These are phyloP conservation scores for Blastobotrys capitulatus DNA, from an alignment of 1,139 yeast genomes.

Conservation along the genomic window DNA sequence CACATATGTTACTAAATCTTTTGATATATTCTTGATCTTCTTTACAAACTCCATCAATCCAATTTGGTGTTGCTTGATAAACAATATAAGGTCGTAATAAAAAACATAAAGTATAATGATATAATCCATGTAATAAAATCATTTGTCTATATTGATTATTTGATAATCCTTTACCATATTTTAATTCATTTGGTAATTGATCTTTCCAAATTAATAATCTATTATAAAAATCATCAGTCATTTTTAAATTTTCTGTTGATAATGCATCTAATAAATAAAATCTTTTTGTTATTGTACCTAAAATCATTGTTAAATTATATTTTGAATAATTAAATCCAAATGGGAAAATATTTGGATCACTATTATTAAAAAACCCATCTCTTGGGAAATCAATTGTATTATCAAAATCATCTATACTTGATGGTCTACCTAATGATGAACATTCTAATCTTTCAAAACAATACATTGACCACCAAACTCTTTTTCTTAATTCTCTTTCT, in stretches of 20 bases:
- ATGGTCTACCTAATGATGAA: conserved; percentile 51
- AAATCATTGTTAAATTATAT: conserved; percentile 8
- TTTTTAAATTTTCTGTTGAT: conserved; percentile 7
- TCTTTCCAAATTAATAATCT: conserved; percentile 12
- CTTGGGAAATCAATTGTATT: conserved; percentile 12
- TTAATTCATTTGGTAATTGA: conserved; percentile 8
- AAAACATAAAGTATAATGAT: conserved; percentile 12
- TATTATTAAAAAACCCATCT: conserved; percentile 6
- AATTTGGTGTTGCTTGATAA: conserved; percentile 4
- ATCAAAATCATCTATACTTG: conserved; percentile 39
- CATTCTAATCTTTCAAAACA: conserved; percentile 51
- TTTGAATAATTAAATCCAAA: conserved; percentile 6
- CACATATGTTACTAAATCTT: conserved; percentile 10
- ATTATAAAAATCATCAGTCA: conserved; percentile 8
- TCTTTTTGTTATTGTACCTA: conserved; percentile 11
- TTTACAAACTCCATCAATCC: not conserved
- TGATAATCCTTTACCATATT: conserved; percentile 1
- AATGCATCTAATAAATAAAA: conserved; percentile 11
- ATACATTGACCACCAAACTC: conserved; percentile 57
- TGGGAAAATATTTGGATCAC: not conserved
- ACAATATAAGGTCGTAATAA: conserved; percentile 12
- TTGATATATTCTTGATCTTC: conserved; percentile 6
- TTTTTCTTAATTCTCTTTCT: conserved; percentile 38
- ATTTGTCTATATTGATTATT: conserved; percentile 4
- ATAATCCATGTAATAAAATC: conserved; percentile 8